A percentile compares a stretch with the other conserved stretches of the same genome.
phyloP scores from a whole-genome alignment of 768 basidiomycete species.

The Tulasnella sp. region DNA sequence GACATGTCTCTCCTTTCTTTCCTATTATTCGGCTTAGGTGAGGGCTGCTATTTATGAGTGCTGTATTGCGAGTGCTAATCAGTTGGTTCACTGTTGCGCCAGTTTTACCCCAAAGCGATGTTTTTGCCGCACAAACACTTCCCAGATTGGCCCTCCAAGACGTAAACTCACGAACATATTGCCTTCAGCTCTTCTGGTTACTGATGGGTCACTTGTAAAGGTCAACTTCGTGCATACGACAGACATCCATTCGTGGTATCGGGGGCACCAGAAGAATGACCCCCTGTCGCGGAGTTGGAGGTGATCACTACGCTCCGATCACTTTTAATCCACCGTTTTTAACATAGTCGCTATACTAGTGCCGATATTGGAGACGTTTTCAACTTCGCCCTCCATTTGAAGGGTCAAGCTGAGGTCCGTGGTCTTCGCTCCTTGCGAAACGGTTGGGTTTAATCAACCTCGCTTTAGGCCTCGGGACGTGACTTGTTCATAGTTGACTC shows the following conservation, averaged over 20 bases:
- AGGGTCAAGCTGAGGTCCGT: neutral
- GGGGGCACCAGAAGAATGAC: neutral
- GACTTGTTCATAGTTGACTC: conserved; percentile 7
- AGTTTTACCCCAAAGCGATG: too few species aligned
- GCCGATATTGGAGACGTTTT: conserved; percentile 11
- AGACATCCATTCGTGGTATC: conserved; percentile 13
- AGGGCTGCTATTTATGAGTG: too few species aligned
- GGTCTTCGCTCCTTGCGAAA: too few species aligned
- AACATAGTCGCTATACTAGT: neutral
- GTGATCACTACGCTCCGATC: neutral
- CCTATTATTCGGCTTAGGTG: too few species aligned
- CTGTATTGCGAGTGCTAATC: too few species aligned
- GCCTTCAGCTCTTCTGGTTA: neutral
- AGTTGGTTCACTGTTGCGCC: too few species aligned
- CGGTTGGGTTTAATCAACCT: neutral
- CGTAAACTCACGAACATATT: too few species aligned
- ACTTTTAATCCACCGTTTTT: neutral
- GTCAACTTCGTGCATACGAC: conserved; percentile 10
- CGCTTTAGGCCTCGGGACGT: neutral
- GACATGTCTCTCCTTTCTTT: too few species aligned
- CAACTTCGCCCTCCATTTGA: neutral
- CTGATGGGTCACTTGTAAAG: neutral
- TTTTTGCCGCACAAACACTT: too few species aligned
- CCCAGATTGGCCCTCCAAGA: too few species aligned
- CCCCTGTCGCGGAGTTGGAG: neutral